A percentile compares a stretch with the other conserved stretches of the same genome.
These are phyloP conservation scores for Petrea volubilis DNA, from an alignment of 257 asterid species.

Conservation along the genomic window DNA sequence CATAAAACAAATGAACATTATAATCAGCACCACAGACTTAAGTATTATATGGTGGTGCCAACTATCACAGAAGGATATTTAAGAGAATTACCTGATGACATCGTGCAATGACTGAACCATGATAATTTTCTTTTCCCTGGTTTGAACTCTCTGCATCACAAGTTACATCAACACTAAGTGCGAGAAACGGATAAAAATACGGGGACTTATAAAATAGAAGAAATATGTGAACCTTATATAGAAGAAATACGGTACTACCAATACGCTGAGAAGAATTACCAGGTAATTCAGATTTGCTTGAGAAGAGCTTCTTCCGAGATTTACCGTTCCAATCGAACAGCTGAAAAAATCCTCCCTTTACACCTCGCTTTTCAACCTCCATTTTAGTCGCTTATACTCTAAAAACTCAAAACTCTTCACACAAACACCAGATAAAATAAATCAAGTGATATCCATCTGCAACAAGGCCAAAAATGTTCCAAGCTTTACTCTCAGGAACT, in stretches of 20 bases:
- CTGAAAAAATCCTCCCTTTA: conserved; percentile 87
- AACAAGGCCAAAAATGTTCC: conserved; percentile 6
- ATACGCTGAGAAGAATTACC: conserved; percentile 45
- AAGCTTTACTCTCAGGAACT: conserved; percentile 12
- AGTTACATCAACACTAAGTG: conserved; percentile 21
- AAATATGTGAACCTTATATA: too few relatives aligned
- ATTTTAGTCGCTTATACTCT: conserved; percentile 32
- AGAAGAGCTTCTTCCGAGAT: conserved; percentile 90
- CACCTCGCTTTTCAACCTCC: conserved; percentile 87
- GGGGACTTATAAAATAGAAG: not conserved
- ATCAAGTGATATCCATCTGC: conserved; percentile 44
- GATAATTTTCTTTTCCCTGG: conserved; percentile 57
- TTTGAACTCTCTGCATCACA: conserved; percentile 57
- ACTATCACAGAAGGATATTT: conserved; percentile 2
- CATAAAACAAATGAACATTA: conserved; percentile 16
- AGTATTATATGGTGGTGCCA: not conserved
- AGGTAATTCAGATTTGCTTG: conserved; percentile 67
- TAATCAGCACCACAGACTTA: conserved; percentile 18
- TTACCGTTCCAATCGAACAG: conserved; percentile 93
- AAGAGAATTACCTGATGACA: conserved; percentile 60
- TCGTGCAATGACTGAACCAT: conserved; percentile 44
- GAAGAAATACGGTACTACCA: not conserved
- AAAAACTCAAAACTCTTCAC: conserved; percentile 15
- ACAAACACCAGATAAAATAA: conserved; percentile 22
- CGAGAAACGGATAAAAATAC: not conserved